Conservation (phyloP, 2,329 filamentous ascomycete genomes). For the Xylariaceae sp. region DNA sequence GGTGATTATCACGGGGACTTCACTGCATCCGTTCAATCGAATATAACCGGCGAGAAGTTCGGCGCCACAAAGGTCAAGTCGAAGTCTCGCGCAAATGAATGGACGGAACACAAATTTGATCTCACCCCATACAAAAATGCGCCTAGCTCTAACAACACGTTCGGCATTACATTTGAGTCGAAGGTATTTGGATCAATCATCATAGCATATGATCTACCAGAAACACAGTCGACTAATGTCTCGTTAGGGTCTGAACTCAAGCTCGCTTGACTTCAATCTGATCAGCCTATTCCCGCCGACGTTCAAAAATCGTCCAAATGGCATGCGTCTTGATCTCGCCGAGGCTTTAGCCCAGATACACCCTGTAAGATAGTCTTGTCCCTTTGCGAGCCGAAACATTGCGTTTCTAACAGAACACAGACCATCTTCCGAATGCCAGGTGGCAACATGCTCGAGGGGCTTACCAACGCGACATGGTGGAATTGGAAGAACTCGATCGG, state of each 20-base stretch:
- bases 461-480: constrained; percentile 41
- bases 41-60: constrained; percentile 41
- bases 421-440: constrained; percentile 63
- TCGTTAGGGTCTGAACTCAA: constrained; percentile 32
- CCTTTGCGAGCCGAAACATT: neutral
- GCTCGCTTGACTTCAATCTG: constrained; percentile 52
- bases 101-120: constrained; percentile 49
- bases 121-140: constrained; percentile 43
- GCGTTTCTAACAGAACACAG: constrained; percentile 15
- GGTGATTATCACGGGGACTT: constrained; percentile 46
- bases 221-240: neutral
- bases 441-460: constrained; percentile 57
- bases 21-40: constrained; percentile 44
- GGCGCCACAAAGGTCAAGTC: constrained; percentile 45
- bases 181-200: constrained; percentile 17
- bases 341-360: constrained; percentile 49
- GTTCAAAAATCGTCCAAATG: constrained; percentile 55
- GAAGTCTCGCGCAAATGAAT: constrained; percentile 36
- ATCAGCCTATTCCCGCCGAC: constrained; percentile 59
- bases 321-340: constrained; percentile 52
- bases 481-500: constrained; percentile 53
- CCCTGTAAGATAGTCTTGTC: constrained; percentile 33
- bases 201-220: neutral
- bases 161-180: constrained; percentile 50
- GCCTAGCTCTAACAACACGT: constrained; percentile 53